These are phyloP conservation scores for Backusella macrospora DNA, from an alignment of 192 early-diverging fungal species.

Conservation along the genomic window DNA sequence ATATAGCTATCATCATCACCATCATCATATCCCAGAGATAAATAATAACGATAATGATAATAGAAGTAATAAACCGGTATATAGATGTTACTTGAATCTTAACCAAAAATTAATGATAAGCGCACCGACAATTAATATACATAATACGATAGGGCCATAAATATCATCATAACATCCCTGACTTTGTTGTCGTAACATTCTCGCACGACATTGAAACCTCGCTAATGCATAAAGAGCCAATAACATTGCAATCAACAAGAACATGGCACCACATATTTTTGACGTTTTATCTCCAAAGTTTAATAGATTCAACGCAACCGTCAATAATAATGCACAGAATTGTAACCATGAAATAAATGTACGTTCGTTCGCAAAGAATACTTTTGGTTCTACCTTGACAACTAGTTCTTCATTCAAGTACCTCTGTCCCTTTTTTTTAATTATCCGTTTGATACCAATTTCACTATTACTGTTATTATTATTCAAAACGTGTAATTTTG, in stretches of 20 bases:
- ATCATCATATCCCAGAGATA: no score
- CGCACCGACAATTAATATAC: constrained; percentile 64
- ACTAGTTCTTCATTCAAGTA: constrained; percentile 28
- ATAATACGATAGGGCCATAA: constrained; percentile 71
- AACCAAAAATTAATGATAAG: constrained; percentile 39
- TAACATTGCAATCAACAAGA: constrained; percentile 27
- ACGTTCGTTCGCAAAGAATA: constrained; percentile 87
- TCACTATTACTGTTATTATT: not conserved
- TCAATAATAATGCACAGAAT: constrained; percentile 69
- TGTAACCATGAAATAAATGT: constrained; percentile 86
- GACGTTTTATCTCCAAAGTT: constrained; percentile 67
- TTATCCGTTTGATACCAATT: not conserved
- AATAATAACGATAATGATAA: no score
- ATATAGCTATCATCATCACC: no score
- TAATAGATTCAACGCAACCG: constrained; percentile 70
- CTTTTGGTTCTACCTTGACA: constrained; percentile 77
- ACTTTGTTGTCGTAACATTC: constrained; percentile 53
- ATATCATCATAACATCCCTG: constrained; percentile 67
- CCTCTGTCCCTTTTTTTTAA: not conserved
- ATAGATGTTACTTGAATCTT: not conserved
- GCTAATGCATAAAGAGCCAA: constrained; percentile 24
- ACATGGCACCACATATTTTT: constrained; percentile 57
- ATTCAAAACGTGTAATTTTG: not conserved
- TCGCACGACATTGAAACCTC: constrained; percentile 27
- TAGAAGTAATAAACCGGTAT: no score